phyloP scores from a whole-genome alignment of 140 eudicot species.

The Bidens hawaiensis region DNA sequence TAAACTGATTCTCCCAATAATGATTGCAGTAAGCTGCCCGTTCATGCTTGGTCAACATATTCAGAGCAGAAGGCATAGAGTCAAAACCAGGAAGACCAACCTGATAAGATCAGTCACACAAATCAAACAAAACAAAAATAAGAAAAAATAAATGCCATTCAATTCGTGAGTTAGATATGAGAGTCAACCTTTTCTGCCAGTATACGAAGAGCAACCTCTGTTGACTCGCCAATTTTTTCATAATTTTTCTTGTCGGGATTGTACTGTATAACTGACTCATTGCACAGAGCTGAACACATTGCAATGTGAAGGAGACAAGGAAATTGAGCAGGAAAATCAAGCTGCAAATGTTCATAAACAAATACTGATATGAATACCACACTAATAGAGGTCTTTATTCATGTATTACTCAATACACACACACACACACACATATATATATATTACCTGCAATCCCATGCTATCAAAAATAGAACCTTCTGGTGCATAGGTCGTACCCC shows the following conservation, averaged over 20 bases:
- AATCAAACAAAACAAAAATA: background rate
- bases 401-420: too few species aligned
- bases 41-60: constrained; percentile 93
- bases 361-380: background rate
- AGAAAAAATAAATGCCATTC: background rate
- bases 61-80: constrained; percentile 97
- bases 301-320: constrained; percentile 98
- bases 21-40: constrained; percentile 96
- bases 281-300: constrained; percentile 99
- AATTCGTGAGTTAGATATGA: constrained; percentile 5
- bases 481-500: constrained; percentile 97
- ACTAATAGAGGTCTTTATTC: background rate
- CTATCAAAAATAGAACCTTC: constrained; percentile 79
- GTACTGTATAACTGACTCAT: constrained; percentile 87
- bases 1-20: constrained; percentile 95
- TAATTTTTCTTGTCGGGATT: constrained; percentile 88
- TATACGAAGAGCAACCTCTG: constrained; percentile 98
- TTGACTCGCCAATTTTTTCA: constrained; percentile 97
- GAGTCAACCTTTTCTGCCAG: constrained; percentile 85
- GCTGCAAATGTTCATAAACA: constrained; percentile 49
- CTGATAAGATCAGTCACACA: constrained; percentile 37
- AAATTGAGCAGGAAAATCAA: constrained; percentile 85
- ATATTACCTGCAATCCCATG: constrained; percentile 55
- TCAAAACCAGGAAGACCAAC: constrained; percentile 99
- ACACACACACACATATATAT: too few species aligned